Base-by-base conservation (phyloP, 441 rosid genomes). In the Adansonia rubrostipa region DNA sequence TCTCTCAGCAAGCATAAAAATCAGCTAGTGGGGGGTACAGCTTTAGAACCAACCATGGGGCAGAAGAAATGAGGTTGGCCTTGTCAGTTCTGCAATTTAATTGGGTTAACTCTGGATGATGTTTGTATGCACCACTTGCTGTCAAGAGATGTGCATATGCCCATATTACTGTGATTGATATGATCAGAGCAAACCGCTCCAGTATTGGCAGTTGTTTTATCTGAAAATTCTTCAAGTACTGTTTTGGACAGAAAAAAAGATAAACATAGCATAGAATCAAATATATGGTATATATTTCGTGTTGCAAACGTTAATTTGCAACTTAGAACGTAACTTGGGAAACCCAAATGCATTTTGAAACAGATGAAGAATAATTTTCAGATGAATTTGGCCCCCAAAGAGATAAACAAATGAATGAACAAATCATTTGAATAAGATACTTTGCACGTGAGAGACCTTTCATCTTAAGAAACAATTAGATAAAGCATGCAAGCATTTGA, bases 21-120 rank as follows among this genome's bases (percentile, higher is more conserved):
- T 67, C 9, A 44, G 13, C 15, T 9, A 36, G 9, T 19, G 51
- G 65, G 53, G 64, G 53, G 61, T 28, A 14, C 36, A 78, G 51
- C 1, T 42, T 33, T 13, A 60, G 62, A 67, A 89, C 92, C 24
- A 78, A 94, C 99, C 99, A 96, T 79, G 99, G 99, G 77, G 99
- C 98, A 75, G 99, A 87, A 36, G 99, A 97, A 84, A 97, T 97
- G 83, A 97, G 96, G 85, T 95, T 88, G 79, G 99, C 96, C 92
- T 78, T 89, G 88, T 97, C 99, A 3, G 99, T 97, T 86, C 97
- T 90, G 81, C 99, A 97, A 79, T 91, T 93, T 1, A 82, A 9
- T 90, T 97, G 98, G 3, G 99, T 97, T 56, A 87, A 78, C 4
- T 89, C 91, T 0, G 99, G 93, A 80, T 83, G 85, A 82, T 97